A percentile compares a stretch with the other conserved stretches of the same genome.
Conservation (phyloP, 169 alveolate genomes). For the Eimeria nieschulzi region DNA sequence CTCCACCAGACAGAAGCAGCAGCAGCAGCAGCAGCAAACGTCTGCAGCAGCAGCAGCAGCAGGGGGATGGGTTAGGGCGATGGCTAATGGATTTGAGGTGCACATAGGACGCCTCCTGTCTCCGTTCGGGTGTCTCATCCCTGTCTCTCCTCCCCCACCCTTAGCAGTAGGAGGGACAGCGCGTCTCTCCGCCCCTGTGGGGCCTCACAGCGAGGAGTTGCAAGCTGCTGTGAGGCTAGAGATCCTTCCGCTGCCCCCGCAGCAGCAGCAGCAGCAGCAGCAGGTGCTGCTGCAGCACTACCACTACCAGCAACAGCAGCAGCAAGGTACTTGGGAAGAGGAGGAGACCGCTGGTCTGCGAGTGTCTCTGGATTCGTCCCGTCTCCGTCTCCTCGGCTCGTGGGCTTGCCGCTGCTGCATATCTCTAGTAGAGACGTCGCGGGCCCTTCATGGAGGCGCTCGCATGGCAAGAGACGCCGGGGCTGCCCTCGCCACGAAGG, state of each 20-base stretch:
- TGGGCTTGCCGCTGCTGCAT: constrained; percentile 41
- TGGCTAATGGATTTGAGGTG: not conserved
- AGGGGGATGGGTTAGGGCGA: not conserved
- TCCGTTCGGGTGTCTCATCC: constrained; percentile 33
- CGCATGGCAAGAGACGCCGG: not conserved
- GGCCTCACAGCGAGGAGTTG: not conserved
- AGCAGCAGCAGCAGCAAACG: not conserved
- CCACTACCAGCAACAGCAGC: constrained; percentile 17
- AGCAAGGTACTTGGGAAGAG: not conserved
- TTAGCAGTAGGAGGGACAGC: not conserved
- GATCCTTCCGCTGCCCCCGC: not conserved
- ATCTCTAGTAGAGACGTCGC: not conserved
- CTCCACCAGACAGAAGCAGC: constrained; percentile 16
- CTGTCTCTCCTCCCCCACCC: not conserved
- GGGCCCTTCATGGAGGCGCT: constrained; percentile 9
- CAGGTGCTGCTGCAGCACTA: constrained; percentile 26
- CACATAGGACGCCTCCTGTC: not conserved
- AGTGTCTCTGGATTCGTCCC: not conserved
- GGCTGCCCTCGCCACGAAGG: constrained; percentile 2
- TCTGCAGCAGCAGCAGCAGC: not conserved
- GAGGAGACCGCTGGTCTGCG: constrained; percentile 3
- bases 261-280: constrained; percentile 16
- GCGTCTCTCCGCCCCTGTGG: not conserved
- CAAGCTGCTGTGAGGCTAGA: not conserved
- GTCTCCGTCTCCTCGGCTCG: not conserved